These are phyloP conservation scores for Stramenopiles sp. DNA, from an alignment of 352 stramenopile genomes.

Conservation along the genomic window DNA sequence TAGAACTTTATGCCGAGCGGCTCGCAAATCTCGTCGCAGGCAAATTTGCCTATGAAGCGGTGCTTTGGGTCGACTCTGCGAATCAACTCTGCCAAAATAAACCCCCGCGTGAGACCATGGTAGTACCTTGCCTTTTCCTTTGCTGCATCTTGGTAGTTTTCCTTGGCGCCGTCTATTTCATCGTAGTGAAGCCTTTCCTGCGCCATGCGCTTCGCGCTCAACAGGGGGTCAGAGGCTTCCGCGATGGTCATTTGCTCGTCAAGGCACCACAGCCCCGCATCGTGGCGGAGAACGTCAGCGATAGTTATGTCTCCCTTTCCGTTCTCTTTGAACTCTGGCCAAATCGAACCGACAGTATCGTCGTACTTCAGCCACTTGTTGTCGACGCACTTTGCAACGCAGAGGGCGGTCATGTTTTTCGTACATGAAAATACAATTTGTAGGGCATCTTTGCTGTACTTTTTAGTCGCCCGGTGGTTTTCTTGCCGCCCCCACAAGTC, in stretches of 20 bases:
- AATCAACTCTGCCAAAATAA: neutral
- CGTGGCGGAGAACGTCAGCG: neutral
- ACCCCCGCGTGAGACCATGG: neutral
- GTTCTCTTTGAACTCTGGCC: neutral
- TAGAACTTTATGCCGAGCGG: neutral
- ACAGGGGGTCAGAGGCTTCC: neutral
- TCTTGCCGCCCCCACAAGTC: neutral
- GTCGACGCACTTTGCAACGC: neutral
- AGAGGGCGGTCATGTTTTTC: neutral
- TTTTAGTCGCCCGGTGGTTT: neutral
- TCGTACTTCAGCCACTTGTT: neutral
- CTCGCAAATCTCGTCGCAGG: neutral
- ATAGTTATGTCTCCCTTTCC: conserved; percentile 5
- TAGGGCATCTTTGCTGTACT: neutral
- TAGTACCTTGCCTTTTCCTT: neutral
- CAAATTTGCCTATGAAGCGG: neutral
- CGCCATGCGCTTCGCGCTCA: neutral
- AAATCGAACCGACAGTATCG: neutral
- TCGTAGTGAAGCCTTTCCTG: neutral
- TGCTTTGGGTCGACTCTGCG: neutral
- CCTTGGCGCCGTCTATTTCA: neutral
- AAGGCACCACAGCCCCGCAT: neutral
- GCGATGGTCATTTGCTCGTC: neutral
- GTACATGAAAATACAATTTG: neutral
- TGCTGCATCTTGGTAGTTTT: neutral